Conservation (phyloP, 2,329 filamentous ascomycete species). For the Fusarium citri region DNA sequence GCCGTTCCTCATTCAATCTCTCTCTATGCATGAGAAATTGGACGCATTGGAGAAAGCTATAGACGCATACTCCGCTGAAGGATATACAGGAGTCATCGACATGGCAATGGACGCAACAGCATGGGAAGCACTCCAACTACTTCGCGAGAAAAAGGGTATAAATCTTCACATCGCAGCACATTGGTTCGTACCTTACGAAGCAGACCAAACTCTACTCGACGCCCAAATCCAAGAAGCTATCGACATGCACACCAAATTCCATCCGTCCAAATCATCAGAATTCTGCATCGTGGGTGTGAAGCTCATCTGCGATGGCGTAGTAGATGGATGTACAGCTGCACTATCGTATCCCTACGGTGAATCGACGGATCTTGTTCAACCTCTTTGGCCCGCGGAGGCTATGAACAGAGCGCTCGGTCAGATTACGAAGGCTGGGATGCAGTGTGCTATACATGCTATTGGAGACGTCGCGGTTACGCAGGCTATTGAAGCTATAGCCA, state of each 20-base stretch:
- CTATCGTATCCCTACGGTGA: constrained; percentile 69
- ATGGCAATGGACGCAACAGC: constrained; percentile 65
- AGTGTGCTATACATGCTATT: constrained; percentile 74
- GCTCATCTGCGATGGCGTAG: constrained; percentile 72
- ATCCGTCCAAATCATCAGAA: constrained; percentile 43
- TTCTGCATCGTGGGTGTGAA: constrained; percentile 69
- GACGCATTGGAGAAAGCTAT: constrained; percentile 57
- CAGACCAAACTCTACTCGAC: constrained; percentile 49
- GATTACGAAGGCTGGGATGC: constrained; percentile 66
- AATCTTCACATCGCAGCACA: constrained; percentile 61
- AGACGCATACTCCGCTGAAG: constrained; percentile 57
- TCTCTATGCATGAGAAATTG: constrained; percentile 56
- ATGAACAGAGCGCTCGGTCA: constrained; percentile 65
- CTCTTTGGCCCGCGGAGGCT: constrained; percentile 65
- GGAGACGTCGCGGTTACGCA: constrained; percentile 69
- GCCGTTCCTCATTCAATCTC: constrained; percentile 57
- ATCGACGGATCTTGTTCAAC: constrained; percentile 56
- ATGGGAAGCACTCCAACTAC: constrained; percentile 56
- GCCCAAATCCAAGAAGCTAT: constrained; percentile 60
- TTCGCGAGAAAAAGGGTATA: constrained; percentile 49
- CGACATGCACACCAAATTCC: constrained; percentile 50
- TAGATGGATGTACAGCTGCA: constrained; percentile 73
- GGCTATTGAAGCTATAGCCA: constrained; percentile 67
- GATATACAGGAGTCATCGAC: constrained; percentile 63
- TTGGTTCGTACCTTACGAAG: constrained; percentile 55